Conservation (phyloP, 164 flowering plant genomes). For the Liquidambar formosana region DNA sequence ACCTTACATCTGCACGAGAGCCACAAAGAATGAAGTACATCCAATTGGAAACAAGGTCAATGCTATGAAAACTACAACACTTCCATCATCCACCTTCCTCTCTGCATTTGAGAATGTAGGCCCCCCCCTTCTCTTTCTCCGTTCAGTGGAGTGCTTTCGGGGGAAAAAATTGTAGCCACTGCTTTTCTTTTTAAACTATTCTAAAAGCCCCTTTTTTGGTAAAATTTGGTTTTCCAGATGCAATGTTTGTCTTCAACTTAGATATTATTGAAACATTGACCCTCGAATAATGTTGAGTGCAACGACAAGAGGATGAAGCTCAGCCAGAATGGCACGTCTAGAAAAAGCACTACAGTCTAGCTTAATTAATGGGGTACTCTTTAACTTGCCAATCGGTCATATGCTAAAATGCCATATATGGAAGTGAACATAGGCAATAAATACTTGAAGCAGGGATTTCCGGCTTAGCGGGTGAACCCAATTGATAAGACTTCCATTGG, state of each 20-base stretch:
- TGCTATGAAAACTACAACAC: conserved; percentile 6
- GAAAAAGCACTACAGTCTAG: background rate
- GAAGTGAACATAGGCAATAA: background rate
- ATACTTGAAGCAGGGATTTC: background rate
- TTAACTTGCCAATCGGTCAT: background rate
- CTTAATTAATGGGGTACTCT: background rate
- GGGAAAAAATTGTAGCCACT: conserved; percentile 7
- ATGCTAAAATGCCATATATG: background rate
- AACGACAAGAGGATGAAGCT: conserved; percentile 3
- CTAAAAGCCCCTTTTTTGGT: background rate
- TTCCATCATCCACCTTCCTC: conserved; percentile 1
- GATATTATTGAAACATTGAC: background rate
- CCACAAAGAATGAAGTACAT: conserved; percentile 3
- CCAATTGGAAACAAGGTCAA: conserved; percentile 12
- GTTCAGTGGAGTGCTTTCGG: background rate
- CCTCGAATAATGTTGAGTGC: conserved; percentile 2
- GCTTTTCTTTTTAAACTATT: conserved; percentile 5
- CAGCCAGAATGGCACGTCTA: background rate
- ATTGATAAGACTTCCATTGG: background rate
- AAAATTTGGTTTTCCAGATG: no score
- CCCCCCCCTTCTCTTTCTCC: background rate
- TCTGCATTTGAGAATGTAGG: background rate
- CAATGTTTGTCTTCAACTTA: background rate
- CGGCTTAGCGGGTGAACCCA: background rate
- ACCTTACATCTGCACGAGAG: background rate